Percentiles rank a stretch among this genome's conserved stretches.
phyloP scores from a whole-genome alignment of 2,329 filamentous ascomycete species.

The Tolypocladium paradoxum region DNA sequence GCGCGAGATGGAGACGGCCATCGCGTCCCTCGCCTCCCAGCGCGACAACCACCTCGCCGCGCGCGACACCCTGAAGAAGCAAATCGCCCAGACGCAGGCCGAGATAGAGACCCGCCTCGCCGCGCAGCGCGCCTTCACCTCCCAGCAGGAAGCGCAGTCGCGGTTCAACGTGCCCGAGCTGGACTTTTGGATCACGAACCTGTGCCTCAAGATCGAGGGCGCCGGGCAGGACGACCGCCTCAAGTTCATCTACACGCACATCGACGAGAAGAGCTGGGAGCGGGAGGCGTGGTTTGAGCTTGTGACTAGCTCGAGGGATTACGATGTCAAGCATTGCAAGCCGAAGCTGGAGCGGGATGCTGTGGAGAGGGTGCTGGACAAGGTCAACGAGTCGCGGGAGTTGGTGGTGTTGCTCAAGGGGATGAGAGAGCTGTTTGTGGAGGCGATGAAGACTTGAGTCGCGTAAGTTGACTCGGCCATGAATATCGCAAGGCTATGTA shows the following conservation, averaged over 20 bases:
- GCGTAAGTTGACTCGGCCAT: no score
- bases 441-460: slow-evolving; percentile 45
- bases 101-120: slow-evolving; percentile 59
- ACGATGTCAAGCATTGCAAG: slow-evolving; percentile 69
- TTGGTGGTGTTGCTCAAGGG: slow-evolving; percentile 64
- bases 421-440: slow-evolving; percentile 70
- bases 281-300: slow-evolving; percentile 91
- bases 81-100: slow-evolving; percentile 57
- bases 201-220: slow-evolving; percentile 83
- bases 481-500: neutral
- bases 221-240: slow-evolving; percentile 74
- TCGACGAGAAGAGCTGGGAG: slow-evolving; percentile 81
- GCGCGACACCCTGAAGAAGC: slow-evolving; percentile 46
- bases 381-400: slow-evolving; percentile 71
- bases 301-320: slow-evolving; percentile 69
- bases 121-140: slow-evolving; percentile 61
- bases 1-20: slow-evolving; percentile 59
- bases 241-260: slow-evolving; percentile 80
- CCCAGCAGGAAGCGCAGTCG: slow-evolving; percentile 70
- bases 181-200: slow-evolving; percentile 88
- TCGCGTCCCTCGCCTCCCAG: slow-evolving; percentile 46
- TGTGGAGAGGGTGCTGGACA: slow-evolving; percentile 65
- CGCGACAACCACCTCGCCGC: slow-evolving; percentile 48
- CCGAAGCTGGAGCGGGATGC: slow-evolving; percentile 74
- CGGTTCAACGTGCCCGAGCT: slow-evolving; percentile 88